Base-by-base conservation (phyloP, 495 filamentous ascomycete species). In the Evernia prunastri region DNA sequence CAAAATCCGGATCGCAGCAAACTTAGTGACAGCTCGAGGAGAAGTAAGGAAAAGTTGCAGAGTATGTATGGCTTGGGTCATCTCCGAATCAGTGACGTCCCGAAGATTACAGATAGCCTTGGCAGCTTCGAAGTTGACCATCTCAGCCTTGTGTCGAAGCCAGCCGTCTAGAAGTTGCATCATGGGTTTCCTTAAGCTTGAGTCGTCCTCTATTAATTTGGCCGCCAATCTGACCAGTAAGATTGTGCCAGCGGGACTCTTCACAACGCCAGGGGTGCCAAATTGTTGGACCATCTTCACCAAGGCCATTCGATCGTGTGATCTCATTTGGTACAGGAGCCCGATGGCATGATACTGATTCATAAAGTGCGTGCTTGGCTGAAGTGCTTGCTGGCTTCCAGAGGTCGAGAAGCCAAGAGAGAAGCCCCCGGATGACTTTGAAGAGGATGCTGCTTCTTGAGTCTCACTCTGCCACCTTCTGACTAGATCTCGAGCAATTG, bases 231-330 rank as follows among this genome's bases (percentile, higher is more conserved):
- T 84, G 45, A 99, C 95, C 31, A 99, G 80, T 81, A 99, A 85
- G 20, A 97, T 83, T 65, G 91, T 86, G 42, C 92, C 94, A 45
- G 92, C 92, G 18, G 93, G 92, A 73, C 90, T 97, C 83, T 96
- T 97, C 59, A 96, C 88, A 31, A 89, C 91, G 53, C 93, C 92
- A 11, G 93, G 88, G 60, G 87, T 87, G 39, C 90, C 90, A 71
- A 96, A 97, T 73, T 97, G 95, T 77, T 99, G 94, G 18, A 97
- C 94, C 95, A 99, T 97, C 83, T 97, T 99, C n/a, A 97, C 94
- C 68, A 99, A 77, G 10, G 93, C 90, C 95, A 97, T 99, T 70
- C 94, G 85, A 75, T 99, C 94, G 67, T 96, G 91, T 63, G 89
- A 89, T 71, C 94, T 89, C 92, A 99, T 97, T 77, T 97, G 94